These are phyloP conservation scores for Penicillium mononematosum DNA, from an alignment of 495 filamentous ascomycete species.

Conservation along the genomic window DNA sequence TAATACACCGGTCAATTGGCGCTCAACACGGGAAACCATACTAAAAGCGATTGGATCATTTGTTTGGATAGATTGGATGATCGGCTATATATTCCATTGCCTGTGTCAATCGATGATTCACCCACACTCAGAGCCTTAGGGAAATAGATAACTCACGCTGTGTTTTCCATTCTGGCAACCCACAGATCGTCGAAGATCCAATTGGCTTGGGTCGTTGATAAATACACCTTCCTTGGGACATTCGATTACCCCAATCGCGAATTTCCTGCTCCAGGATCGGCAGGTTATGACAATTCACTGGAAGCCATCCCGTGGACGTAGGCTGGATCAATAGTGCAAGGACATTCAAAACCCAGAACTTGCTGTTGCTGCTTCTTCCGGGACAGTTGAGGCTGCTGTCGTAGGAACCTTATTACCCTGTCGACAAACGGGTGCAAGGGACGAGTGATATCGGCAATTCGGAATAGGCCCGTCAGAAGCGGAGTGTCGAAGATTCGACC, in stretches of 20 bases:
- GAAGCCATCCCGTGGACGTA: constrained; percentile 3
- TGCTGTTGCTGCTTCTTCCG: constrained; percentile 12
- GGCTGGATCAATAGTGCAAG: constrained; percentile 11
- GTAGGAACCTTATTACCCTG: constrained; percentile 6
- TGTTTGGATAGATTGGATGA: background rate
- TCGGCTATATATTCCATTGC: background rate
- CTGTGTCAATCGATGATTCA: background rate
- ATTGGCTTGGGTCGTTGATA: constrained; percentile 16
- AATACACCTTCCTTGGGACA: constrained; percentile 3
- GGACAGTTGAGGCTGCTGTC: constrained; percentile 12
- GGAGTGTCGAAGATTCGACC: constrained; percentile 14
- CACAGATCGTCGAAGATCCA: constrained; percentile 13
- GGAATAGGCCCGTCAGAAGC: constrained; percentile 22
- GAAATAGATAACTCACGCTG: background rate
- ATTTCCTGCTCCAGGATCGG: constrained; percentile 15
- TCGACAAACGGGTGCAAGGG: constrained; percentile 6
- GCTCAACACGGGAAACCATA: background rate
- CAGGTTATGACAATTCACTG: constrained; percentile 16
- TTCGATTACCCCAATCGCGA: constrained; percentile 20
- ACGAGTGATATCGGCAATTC: constrained; percentile 13
- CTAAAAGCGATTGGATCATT: background rate
- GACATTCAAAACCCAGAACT: constrained; percentile 17
- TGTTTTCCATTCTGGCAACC: constrained; percentile 5
- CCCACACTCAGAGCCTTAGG: background rate
- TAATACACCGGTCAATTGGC: background rate